Conservation (phyloP, 306 rosid species). For the Ochetophila trinervis region DNA sequence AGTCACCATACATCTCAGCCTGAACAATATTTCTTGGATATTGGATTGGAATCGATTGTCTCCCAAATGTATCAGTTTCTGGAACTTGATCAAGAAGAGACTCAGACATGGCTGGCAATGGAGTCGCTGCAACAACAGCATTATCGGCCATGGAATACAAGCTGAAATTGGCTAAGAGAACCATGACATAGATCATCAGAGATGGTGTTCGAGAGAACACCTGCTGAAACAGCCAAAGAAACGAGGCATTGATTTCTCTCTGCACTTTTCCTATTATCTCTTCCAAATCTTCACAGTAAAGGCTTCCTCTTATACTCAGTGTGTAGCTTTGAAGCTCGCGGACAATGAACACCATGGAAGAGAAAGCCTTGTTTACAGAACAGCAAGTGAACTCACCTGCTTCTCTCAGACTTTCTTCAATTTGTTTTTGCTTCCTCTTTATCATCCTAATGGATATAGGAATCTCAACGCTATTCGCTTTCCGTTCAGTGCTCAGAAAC, state of each 20-base stretch:
- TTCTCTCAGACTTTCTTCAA: slow-evolving; percentile 29
- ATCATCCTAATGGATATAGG: slow-evolving; percentile 61
- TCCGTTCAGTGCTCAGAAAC: slow-evolving; percentile 34
- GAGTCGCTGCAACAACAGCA: slow-evolving; percentile 24
- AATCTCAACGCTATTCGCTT: slow-evolving; percentile 42
- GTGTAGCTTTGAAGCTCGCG: slow-evolving; percentile 63
- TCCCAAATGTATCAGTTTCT: slow-evolving; percentile 3
- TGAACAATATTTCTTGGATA: slow-evolving; percentile 15
- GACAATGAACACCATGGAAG: slow-evolving; percentile 55
- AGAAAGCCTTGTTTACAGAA: slow-evolving; percentile 54
- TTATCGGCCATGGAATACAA: slow-evolving; percentile 48
- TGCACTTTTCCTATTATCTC: slow-evolving; percentile 40
- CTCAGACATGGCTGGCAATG: slow-evolving; percentile 18
- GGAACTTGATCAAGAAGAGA: neutral
- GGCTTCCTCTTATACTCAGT: slow-evolving; percentile 45
- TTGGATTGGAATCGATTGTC: neutral
- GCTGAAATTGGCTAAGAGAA: slow-evolving; percentile 58
- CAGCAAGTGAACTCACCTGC: slow-evolving; percentile 32
- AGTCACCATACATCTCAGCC: slow-evolving; percentile 4
- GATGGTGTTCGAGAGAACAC: slow-evolving; percentile 63
- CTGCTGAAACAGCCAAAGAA: slow-evolving; percentile 72
- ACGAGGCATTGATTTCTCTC: slow-evolving; percentile 64
- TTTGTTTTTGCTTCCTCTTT: slow-evolving; percentile 51
- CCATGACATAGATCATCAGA: slow-evolving; percentile 64
- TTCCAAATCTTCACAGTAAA: slow-evolving; percentile 51